phyloP scores from a whole-genome alignment of 495 filamentous ascomycete genomes.

The Neurospora sp. region DNA sequence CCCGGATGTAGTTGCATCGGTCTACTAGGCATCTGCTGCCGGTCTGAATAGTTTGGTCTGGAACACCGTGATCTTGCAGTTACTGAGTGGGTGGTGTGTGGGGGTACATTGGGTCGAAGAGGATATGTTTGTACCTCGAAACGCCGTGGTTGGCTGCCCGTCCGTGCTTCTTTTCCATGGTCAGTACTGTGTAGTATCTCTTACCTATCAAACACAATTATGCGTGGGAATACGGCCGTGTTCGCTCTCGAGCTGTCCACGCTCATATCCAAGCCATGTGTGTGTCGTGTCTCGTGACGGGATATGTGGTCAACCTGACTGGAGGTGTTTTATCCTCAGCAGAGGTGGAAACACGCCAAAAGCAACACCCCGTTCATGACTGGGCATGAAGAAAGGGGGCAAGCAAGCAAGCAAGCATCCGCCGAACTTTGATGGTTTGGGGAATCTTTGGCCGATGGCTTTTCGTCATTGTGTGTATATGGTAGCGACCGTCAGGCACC shows the following conservation, averaged over 20 bases:
- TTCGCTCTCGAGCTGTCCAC: background rate
- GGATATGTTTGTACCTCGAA: background rate
- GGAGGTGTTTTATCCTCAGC: background rate
- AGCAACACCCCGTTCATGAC: too few relatives aligned
- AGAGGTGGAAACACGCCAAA: too few relatives aligned
- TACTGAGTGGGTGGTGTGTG: background rate
- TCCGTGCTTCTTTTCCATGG: background rate
- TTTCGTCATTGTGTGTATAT: background rate
- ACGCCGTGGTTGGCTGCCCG: background rate
- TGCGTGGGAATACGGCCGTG: background rate
- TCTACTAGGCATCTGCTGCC: background rate
- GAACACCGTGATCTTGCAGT: background rate
- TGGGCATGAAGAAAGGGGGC: too few relatives aligned
- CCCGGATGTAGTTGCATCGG: background rate
- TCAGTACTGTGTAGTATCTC: background rate
- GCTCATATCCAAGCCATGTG: background rate
- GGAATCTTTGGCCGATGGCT: background rate
- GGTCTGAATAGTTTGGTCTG: background rate
- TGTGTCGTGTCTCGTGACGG: background rate
- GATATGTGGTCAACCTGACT: background rate
- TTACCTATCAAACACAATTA: background rate
- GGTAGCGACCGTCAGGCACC: background rate
- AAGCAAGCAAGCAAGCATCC: background rate
- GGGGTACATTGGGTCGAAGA: background rate
- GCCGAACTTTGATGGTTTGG: background rate